Conservation (phyloP, 164 flowering plant species). For the Dillenia turbinata region DNA sequence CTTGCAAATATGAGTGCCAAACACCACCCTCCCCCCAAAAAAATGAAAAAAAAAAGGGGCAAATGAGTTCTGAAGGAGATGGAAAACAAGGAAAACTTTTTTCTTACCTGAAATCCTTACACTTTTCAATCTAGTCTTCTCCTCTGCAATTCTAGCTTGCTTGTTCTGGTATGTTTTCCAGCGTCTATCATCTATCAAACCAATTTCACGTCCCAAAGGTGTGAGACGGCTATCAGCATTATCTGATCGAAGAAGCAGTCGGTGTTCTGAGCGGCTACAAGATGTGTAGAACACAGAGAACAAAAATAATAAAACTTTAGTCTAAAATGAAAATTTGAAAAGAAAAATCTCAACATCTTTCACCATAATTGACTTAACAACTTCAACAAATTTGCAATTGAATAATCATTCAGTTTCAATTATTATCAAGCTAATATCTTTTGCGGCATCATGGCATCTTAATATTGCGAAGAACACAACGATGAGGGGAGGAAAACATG, state of each 20-base stretch:
- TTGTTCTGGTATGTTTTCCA: conserved; percentile 85
- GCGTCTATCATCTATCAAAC: conserved; percentile 85
- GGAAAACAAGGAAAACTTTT: conserved; percentile 1
- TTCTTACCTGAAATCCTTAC: conserved; percentile 73
- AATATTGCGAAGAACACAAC: too few species aligned
- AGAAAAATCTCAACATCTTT: background rate
- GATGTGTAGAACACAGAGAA: background rate
- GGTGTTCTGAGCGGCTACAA: conserved; percentile 88
- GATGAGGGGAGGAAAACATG: too few species aligned
- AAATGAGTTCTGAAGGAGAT: background rate
- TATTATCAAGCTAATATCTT: too few species aligned
- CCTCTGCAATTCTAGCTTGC: conserved; percentile 69
- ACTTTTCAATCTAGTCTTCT: conserved; percentile 67
- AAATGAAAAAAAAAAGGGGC: too few species aligned
- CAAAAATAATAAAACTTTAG: background rate
- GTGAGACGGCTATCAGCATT: conserved; percentile 98
- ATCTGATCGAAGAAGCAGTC: conserved; percentile 86
- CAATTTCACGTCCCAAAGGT: conserved; percentile 88
- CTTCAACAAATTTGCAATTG: too few species aligned
- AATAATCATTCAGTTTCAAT: too few species aligned
- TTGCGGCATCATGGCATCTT: too few species aligned
- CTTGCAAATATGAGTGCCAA: too few species aligned
- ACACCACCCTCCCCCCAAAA: too few species aligned
- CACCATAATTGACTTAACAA: too few species aligned
- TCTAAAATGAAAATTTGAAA: background rate